These are phyloP conservation scores for Neurospora cerealis DNA, from an alignment of 495 filamentous ascomycete genomes.

Conservation along the genomic window DNA sequence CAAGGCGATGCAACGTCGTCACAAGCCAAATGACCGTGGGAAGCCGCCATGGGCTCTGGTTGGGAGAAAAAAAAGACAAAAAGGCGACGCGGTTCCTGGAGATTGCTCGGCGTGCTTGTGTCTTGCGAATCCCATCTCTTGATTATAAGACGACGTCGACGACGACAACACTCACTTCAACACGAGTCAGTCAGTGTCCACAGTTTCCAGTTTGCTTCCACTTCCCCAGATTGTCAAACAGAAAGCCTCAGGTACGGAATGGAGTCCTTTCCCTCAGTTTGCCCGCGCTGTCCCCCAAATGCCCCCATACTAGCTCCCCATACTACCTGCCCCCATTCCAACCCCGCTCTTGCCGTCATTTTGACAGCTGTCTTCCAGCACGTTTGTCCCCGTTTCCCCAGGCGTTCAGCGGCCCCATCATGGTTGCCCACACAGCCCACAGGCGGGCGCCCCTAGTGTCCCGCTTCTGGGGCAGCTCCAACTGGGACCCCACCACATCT, in stretches of 20 bases:
- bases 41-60: neutral
- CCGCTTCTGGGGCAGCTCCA: neutral
- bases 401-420: neutral
- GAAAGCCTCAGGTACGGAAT: neutral
- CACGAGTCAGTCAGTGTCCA: neutral
- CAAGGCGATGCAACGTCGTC: neutral
- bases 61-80: neutral
- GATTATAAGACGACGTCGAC: neutral
- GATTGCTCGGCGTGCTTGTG: neutral
- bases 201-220: neutral
- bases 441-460: neutral
- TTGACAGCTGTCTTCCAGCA: neutral
- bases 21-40: neutral
- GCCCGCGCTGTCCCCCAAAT: neutral
- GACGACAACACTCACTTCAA: neutral
- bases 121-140: neutral
- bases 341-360: neutral
- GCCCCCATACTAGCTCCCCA: too few relatives aligned
- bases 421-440: neutral
- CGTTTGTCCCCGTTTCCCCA: neutral
- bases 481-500: neutral
- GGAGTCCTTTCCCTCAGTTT: neutral
- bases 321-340: neutral
- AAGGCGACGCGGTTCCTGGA: neutral
- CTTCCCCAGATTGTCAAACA: neutral